These are phyloP conservation scores for Thamnidium elegans DNA, from an alignment of 192 early-diverging fungal genomes.

Conservation along the genomic window DNA sequence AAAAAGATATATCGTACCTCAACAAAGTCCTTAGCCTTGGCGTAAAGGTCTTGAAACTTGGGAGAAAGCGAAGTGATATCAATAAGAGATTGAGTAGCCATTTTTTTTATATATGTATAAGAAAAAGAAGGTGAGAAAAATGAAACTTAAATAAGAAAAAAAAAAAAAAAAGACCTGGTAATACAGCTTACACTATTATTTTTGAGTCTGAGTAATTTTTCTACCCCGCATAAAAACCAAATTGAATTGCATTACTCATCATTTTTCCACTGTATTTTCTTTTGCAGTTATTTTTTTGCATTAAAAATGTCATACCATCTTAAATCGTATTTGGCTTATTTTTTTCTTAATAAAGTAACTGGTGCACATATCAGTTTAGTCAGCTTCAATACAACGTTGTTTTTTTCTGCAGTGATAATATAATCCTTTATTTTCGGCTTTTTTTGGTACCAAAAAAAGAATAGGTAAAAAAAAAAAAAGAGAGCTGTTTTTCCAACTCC, in stretches of 20 bases:
- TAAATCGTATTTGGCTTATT: too few relatives aligned
- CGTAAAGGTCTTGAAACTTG: slow-evolving; percentile 53
- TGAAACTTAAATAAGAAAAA: neutral
- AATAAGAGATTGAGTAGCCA: slow-evolving; percentile 36
- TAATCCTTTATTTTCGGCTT: neutral
- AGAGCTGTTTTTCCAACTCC: too few relatives aligned
- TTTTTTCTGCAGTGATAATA: neutral
- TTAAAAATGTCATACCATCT: too few relatives aligned
- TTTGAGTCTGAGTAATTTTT: neutral
- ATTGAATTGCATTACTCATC: neutral
- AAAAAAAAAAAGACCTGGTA: neutral
- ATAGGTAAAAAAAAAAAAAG: too few relatives aligned
- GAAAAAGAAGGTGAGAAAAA: slow-evolving; percentile 6
- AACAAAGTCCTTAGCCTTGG: slow-evolving; percentile 56
- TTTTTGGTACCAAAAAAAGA: too few relatives aligned
- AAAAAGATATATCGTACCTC: slow-evolving; percentile 39
- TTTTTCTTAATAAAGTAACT: too few relatives aligned
- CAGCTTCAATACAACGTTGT: neutral
- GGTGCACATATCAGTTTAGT: neutral
- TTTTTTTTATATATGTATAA: neutral
- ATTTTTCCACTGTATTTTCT: neutral
- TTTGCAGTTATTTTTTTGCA: too few relatives aligned
- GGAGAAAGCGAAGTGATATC: slow-evolving; percentile 43
- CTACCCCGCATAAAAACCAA: slow-evolving; percentile 8
- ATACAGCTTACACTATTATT: slow-evolving; percentile 13